Evolutionary conservation across 768 basidiomycete genomes (phyloP).

Genomic region (Baorangia bicolor): DNA sequence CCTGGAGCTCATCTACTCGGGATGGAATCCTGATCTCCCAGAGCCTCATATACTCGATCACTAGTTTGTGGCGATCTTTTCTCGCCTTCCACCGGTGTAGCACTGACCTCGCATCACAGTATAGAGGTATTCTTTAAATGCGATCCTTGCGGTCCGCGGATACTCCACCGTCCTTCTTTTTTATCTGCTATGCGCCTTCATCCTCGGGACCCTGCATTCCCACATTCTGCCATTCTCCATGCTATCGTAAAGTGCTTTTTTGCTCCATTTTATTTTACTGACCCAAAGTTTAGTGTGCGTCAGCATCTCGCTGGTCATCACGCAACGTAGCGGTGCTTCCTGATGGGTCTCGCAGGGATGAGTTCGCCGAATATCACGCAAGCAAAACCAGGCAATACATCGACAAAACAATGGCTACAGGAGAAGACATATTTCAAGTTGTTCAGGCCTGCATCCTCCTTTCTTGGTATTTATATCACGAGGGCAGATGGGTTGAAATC

Average conservation of each 20-base stretch:
- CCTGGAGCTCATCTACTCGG: constrained; percentile 67
- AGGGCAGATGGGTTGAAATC: constrained; percentile 87
- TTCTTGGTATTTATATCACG: constrained; percentile 90
- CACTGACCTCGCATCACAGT: constrained; percentile 38
- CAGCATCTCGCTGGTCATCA: constrained; percentile 80
- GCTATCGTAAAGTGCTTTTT: constrained; percentile 63
- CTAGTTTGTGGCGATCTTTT: constrained; percentile 52
- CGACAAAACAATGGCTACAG: constrained; percentile 87
- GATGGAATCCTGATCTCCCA: constrained; percentile 86
- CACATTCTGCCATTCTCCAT: constrained; percentile 86
- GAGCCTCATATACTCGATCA: constrained; percentile 71
- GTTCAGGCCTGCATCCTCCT: constrained; percentile 85
- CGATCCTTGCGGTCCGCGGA: constrained; percentile 83
- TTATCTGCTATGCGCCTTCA: constrained; percentile 76
- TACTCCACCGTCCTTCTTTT: constrained; percentile 81
- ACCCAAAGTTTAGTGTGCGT: constrained; percentile 58
- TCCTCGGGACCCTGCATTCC: constrained; percentile 80
- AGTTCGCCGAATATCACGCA: constrained; percentile 85
- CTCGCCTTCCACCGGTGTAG: constrained; percentile 1
- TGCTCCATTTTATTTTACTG: constrained; percentile 9
- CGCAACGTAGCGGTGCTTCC: constrained; percentile 63
- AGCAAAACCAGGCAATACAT: constrained; percentile 86
- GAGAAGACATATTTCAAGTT: constrained; percentile 82
- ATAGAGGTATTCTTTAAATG: constrained; percentile 87
- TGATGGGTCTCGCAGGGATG: constrained; percentile 77